Evolutionary conservation across 169 alveolate species (phyloP).

Genomic region (Theileria equi): DNA sequence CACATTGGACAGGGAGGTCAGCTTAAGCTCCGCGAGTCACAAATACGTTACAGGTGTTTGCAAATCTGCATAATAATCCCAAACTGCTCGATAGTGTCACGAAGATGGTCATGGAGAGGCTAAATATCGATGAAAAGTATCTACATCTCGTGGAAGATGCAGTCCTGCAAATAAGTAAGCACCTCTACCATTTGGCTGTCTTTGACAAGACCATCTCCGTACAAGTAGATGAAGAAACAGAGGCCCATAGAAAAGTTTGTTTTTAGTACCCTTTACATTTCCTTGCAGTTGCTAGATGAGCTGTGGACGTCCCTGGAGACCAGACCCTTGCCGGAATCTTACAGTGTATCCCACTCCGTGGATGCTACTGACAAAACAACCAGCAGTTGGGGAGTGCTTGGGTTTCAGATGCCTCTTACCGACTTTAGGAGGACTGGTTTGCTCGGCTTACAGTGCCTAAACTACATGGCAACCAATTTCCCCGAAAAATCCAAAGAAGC

Average conservation of each 20-base stretch:
- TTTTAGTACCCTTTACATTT: not conserved
- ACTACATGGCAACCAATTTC: conserved; percentile 16
- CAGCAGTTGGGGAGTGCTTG: conserved; percentile 63
- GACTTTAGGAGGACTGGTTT: conserved; percentile 64
- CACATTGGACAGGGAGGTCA: not conserved
- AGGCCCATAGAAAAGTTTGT: not conserved
- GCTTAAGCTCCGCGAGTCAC: not conserved
- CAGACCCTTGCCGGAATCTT: conserved; percentile 36
- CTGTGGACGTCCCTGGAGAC: conserved; percentile 44
- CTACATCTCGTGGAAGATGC: conserved; percentile 16
- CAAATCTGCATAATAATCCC: conserved; percentile 11
- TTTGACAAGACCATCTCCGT: conserved; percentile 1
- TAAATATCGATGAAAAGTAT: not conserved
- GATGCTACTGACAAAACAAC: not conserved
- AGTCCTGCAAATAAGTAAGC: conserved; percentile 13
- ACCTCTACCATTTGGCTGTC: not conserved
- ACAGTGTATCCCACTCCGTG: conserved; percentile 18
- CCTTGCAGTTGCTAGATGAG: conserved; percentile 24
- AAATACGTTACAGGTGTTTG: not conserved
- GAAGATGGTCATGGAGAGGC: conserved; percentile 2
- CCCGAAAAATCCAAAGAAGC: conserved; percentile 5
- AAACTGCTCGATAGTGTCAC: conserved; percentile 7
- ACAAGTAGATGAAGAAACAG: not conserved
- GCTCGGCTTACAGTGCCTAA: conserved; percentile 43
- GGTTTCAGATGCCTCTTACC: conserved; percentile 59